Evolutionary conservation across 164 flowering plant genomes (phyloP), one percentile per base, ranked within the genome.

Genomic region (Magnolia changhungtana): DNA sequence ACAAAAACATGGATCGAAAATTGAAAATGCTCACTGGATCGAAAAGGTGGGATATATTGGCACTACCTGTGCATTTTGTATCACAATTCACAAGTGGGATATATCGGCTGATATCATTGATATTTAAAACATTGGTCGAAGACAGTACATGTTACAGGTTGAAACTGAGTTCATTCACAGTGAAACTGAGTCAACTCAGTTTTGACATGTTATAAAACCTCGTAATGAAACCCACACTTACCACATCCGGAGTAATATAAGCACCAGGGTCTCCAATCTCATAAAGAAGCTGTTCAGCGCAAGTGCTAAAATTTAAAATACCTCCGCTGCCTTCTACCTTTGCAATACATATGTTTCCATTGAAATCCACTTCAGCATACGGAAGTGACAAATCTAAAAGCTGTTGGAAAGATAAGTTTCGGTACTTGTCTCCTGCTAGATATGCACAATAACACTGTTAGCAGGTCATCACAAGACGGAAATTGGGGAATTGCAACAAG

Each of bases 221-320:
- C 61, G 18, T 55, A 55, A 11, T 55, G 61, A 55, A 55, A 16
- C 45, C 13, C 61, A 55, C 52, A 78, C 90, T 81, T 77, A 92
- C 99, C 88, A 90, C 89, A 86, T 96, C 99, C 78, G 99, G 99
- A 78, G 98, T 96, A 74, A 96, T 64, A 83, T 96, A 96, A 37
- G 91, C 91, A 81, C 86, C 70, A 27, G 99, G 98, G 86, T 96
- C 90, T 71, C 93, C 96, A 80, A 96, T 69, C 83, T 96, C 99
- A 80, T 96, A 96, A n/a, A 96, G 97, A 76, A 96, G 96, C 77
- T 94, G 99, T 80, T 96, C 81, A 58, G 98, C 94, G 82, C 99
- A 96, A 52, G 96, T 96, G 82, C 87, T 86, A 68, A 82, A 81
- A 84, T 89, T 88, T 61, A 96, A 71, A 76, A 89, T 79, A 61